Percentiles rank a stretch among this genome's conserved stretches.
These are phyloP conservation scores for Theobroma grandiflorum DNA, from an alignment of 441 rosid genomes.

Conservation along the genomic window DNA sequence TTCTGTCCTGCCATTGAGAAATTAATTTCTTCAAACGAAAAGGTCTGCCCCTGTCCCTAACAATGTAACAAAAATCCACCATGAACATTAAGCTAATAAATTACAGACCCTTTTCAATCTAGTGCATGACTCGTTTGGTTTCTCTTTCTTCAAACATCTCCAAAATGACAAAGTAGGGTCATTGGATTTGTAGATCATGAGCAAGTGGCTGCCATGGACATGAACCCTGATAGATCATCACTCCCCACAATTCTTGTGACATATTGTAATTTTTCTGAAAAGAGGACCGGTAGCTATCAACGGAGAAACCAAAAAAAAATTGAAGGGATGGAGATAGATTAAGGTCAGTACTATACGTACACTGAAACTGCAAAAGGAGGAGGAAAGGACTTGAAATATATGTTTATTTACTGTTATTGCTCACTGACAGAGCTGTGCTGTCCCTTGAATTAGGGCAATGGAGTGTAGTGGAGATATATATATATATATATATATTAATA, in stretches of 20 bases:
- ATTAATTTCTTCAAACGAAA: background rate
- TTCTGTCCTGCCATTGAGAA: background rate
- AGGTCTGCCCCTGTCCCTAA: background rate
- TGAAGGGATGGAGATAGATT: slow-evolving; percentile 20
- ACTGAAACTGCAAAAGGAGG: background rate
- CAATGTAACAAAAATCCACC: background rate
- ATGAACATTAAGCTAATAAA: background rate
- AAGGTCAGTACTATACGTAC: background rate
- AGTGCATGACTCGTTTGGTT: background rate
- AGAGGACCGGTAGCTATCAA: background rate
- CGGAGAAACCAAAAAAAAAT: background rate
- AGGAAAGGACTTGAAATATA: background rate
- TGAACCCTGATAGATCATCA: background rate
- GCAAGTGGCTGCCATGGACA: background rate
- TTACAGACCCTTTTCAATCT: background rate
- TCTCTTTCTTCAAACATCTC: background rate
- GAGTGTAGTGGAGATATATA: background rate
- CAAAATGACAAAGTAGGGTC: background rate
- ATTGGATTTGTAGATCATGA: background rate
- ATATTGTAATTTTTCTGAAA: background rate
- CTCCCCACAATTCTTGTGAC: background rate
- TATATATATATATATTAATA: background rate
- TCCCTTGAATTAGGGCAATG: slow-evolving; percentile 27
- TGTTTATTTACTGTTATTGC: slow-evolving; percentile 32
- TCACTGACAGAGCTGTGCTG: background rate